phyloP scores from a whole-genome alignment of 1,284 basidiomycete genomes.

The Puccinia novopanici region DNA sequence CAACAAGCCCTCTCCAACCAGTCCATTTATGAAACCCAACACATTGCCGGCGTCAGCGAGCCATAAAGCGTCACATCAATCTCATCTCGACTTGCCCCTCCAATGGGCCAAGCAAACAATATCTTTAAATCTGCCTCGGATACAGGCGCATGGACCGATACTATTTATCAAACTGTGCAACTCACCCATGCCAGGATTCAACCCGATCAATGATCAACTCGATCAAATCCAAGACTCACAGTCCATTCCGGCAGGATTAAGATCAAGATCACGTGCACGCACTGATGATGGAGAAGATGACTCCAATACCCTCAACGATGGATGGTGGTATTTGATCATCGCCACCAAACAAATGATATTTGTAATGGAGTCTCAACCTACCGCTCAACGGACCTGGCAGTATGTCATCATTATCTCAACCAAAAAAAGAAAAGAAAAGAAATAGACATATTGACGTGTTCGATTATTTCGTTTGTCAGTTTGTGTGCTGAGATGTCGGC shows the following conservation, averaged over 20 bases:
- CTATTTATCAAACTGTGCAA: conserved; percentile 41
- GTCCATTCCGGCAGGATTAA: conserved; percentile 12
- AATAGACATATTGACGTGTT: neutral
- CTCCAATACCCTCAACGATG: neutral
- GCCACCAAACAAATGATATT: conserved; percentile 43
- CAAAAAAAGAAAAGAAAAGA: neutral
- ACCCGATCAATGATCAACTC: conserved; percentile 22
- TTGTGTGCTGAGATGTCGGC: conserved; percentile 43
- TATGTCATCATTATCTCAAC: conserved; percentile 19
- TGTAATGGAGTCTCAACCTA: conserved; percentile 35
- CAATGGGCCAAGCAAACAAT: conserved; percentile 45
- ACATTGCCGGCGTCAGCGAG: neutral
- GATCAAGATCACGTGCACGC: conserved; percentile 16
- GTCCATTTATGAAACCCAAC: neutral
- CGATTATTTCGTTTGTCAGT: conserved; percentile 14
- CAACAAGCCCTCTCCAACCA: neutral
- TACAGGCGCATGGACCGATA: conserved; percentile 44
- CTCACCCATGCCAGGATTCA: conserved; percentile 36
- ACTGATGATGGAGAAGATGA: conserved; percentile 14
- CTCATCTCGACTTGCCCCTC: conserved; percentile 38
- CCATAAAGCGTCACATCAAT: conserved; percentile 14
- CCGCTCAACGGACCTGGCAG: conserved; percentile 42
- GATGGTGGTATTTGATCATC: conserved; percentile 36
- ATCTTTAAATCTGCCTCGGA: conserved; percentile 33
- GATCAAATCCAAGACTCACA: conserved; percentile 5